Base-by-base conservation (phyloP, 257 asterid species). In the Lycium ferocissimum region DNA sequence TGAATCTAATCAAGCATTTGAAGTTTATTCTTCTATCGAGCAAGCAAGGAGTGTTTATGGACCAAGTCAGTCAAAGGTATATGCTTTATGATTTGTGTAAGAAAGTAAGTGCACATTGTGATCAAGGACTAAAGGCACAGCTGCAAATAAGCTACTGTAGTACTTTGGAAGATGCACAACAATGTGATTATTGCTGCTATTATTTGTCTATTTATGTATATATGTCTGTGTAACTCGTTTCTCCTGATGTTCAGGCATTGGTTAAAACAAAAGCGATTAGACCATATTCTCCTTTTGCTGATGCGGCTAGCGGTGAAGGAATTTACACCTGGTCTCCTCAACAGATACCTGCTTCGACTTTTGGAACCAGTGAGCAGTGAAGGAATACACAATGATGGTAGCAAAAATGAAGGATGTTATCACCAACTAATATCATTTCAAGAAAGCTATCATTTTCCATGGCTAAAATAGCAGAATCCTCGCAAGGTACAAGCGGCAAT, bases 211-310 rank as follows among this genome's bases (percentile, higher is more conserved):
- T 33, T 17, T 17, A 53, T 76, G 75, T 54, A 38, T 45, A 66
- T 79, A 26, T 76, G 83, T 53, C 69, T 72, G 56, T 9, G 61
- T 62, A 37, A 51, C 51, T 20, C 65, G 72, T 51, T 49, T 18
- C 65, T 43, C 38, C 45, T 38, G 72, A 67, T 67, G 51, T 71
- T 67, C 95, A 95, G 99, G 97, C 88, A 20, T 85, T 89, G 82
- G 89, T 80, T 86, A 92, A 90, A 89, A 90, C 94, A 86, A 97
- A 97, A 86, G 97, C 92, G 84, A 90, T 92, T 43, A 93, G 90
- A 86, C 99, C 99, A 70, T 97, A 97, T 83, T 91, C 97, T 45
- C 99, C 99, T 6, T 47, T 45, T 51, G 83, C 91, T 65, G 98
- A 95, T 80, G 82, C 83, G 75, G 89, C 76, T 81, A 69, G 85